Evolutionary conservation across 2,329 filamentous ascomycete species (phyloP), one percentile per base, ranked within the genome.

Genomic region (Herpomyces periplanetae): DNA sequence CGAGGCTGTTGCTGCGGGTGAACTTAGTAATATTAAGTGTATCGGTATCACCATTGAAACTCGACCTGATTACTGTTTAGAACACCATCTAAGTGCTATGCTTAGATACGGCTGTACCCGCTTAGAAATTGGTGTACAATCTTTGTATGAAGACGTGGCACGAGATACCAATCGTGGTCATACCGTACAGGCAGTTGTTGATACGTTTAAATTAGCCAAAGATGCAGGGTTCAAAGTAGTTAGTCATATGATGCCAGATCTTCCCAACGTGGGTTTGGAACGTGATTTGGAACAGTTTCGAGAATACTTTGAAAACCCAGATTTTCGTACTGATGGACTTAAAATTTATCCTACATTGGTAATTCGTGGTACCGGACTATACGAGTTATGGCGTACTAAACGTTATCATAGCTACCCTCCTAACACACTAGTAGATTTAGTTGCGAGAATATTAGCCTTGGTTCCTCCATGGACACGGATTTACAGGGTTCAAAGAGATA

Each of bases 31-130:
- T 31, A 62, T 75, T 35, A 96, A 96, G 38, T 96, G 80, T 31
- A 80, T 96, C 6, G 80, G 80, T 20, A 91, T 96, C 32, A 96
- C 80, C 2, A 96, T 96, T 31, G 80, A 96, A 42, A 96, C 80
- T 3, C 49, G 80, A 13, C 80, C 80, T 0, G 80, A 96, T 36
- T 96, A 96, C 42, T 96, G 80, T 31, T 43, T 91, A 22, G 73
- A 85, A 29, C 66, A 69, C n/a, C 80, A 96, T 37, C 47, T 96
- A 13, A 73, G 68, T 11, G 66, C 65, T 30, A 96, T 96, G 80
- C 47, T 96, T 20, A 57, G 75, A n/a, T 96, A 96, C 32, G 80
- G 80, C 13, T 96, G 80, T 38, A 96, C 80, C 1, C 53, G 80
- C 21, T 44, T 96, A 8, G 80, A 96, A 34, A 59, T 96, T 21